phyloP scores from a whole-genome alignment of 306 rosid genomes.

The Medicago arabica region DNA sequence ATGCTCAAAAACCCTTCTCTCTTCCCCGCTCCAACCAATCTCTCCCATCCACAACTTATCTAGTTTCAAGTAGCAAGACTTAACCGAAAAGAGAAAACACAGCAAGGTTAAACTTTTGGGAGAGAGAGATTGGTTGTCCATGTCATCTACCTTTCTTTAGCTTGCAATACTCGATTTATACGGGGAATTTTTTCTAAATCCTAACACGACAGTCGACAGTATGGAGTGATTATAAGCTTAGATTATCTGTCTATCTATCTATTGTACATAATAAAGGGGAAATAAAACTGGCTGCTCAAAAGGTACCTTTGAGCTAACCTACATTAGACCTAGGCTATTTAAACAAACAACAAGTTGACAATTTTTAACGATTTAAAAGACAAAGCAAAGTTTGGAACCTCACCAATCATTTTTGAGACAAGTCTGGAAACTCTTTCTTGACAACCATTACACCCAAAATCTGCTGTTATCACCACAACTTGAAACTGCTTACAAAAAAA shows the following conservation, averaged over 20 bases:
- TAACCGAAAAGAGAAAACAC: too few relatives aligned
- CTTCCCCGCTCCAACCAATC: too few relatives aligned
- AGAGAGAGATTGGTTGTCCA: not conserved
- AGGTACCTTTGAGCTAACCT: not conserved
- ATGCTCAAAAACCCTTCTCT: too few relatives aligned
- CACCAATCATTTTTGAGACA: constrained; percentile 47
- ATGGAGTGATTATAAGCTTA: not conserved
- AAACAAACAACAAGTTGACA: not conserved
- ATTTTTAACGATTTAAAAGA: not conserved
- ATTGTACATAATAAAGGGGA: not conserved
- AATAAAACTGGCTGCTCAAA: not conserved
- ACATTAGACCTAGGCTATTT: not conserved
- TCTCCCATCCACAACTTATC: too few relatives aligned
- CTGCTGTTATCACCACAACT: constrained; percentile 47
- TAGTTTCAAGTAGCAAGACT: too few relatives aligned
- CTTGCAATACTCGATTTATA: not conserved
- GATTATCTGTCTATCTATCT: not conserved
- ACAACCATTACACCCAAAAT: constrained; percentile 42
- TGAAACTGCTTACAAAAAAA: constrained; percentile 44
- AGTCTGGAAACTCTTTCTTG: constrained; percentile 39
- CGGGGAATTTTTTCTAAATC: too few relatives aligned
- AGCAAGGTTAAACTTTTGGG: not conserved
- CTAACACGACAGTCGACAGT: too few relatives aligned
- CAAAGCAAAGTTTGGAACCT: constrained; percentile 6
- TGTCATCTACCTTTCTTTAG: not conserved